Conservation (phyloP, 1,139 yeast species). For the Scheffersomyces segobiensis region DNA sequence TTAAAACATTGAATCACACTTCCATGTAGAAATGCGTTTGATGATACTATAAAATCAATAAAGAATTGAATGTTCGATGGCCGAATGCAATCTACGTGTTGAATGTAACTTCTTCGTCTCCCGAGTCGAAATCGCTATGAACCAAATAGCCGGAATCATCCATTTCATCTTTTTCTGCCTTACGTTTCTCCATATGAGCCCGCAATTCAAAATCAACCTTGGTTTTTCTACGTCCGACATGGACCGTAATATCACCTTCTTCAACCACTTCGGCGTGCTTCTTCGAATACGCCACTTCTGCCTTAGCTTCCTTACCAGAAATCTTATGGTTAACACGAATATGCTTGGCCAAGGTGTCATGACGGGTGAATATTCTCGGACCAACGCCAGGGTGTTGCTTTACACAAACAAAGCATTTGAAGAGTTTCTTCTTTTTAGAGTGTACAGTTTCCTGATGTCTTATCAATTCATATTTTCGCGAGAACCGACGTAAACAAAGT, state of each 20-base stretch:
- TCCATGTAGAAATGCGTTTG: background rate
- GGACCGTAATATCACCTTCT: constrained; percentile 48
- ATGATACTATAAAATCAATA: background rate
- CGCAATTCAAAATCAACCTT: constrained; percentile 50
- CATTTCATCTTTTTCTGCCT: constrained; percentile 21
- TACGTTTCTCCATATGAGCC: constrained; percentile 48
- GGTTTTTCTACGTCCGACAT: constrained; percentile 50
- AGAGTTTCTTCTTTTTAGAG: constrained; percentile 81
- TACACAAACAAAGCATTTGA: constrained; percentile 84
- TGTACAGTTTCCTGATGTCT: constrained; percentile 97
- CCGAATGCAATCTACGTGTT: background rate
- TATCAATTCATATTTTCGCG: constrained; percentile 90
- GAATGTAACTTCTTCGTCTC: constrained; percentile 24
- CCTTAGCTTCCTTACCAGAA: constrained; percentile 64
- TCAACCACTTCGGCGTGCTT: constrained; percentile 48
- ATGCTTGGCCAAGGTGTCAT: constrained; percentile 93
- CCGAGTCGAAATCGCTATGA: constrained; percentile 23
- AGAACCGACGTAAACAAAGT: constrained; percentile 78
- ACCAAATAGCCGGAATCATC: constrained; percentile 15
- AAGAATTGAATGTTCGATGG: background rate
- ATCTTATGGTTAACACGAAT: constrained; percentile 84
- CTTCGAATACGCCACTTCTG: constrained; percentile 50
- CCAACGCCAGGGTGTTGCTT: constrained; percentile 53
- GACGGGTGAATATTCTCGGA: constrained; percentile 81
- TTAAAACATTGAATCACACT: background rate